Evolutionary conservation across 495 filamentous ascomycete genomes (phyloP).

Genomic region (Trichoderma orchidacearum): DNA sequence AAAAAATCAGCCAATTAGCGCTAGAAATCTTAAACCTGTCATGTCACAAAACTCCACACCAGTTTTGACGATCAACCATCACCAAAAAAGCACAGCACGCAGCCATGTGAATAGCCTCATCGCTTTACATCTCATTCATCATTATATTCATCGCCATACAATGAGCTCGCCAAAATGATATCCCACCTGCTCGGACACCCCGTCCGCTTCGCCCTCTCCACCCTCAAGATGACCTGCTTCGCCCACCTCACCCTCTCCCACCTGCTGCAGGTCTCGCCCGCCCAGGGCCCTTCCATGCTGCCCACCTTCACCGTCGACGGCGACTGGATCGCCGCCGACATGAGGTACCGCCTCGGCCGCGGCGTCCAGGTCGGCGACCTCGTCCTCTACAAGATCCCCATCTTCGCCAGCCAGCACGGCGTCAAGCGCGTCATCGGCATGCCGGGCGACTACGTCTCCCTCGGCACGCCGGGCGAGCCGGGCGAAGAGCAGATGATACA

Average conservation of each 20-base stretch:
- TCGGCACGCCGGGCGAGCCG: slow-evolving; percentile 42
- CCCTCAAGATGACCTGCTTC: slow-evolving; percentile 31
- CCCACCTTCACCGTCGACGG: slow-evolving; percentile 55
- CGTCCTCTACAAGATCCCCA: slow-evolving; percentile 62
- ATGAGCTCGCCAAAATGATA: neutral
- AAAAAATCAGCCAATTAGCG: too few relatives aligned
- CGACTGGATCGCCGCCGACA: slow-evolving; percentile 47
- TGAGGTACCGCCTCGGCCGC: slow-evolving; percentile 33
- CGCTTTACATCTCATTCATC: neutral
- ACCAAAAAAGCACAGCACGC: too few relatives aligned
- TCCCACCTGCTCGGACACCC: slow-evolving; percentile 19
- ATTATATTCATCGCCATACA: neutral
- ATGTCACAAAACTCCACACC: too few relatives aligned
- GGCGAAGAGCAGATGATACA: slow-evolving; percentile 55
- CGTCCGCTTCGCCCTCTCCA: slow-evolving; percentile 20
- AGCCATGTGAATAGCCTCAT: neutral
- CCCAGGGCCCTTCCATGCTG: slow-evolving; percentile 63
- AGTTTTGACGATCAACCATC: too few relatives aligned
- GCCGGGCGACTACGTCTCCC: slow-evolving; percentile 79
- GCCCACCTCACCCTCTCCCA: slow-evolving; percentile 46
- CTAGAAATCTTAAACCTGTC: too few relatives aligned
- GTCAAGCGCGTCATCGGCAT: slow-evolving; percentile 78
- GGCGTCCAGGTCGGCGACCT: slow-evolving; percentile 79
- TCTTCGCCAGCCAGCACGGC: slow-evolving; percentile 44
- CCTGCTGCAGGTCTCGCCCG: slow-evolving; percentile 34